Evolutionary conservation across 305 asterid species (phyloP).

Genomic region (Stenogyne calaminthoides): DNA sequence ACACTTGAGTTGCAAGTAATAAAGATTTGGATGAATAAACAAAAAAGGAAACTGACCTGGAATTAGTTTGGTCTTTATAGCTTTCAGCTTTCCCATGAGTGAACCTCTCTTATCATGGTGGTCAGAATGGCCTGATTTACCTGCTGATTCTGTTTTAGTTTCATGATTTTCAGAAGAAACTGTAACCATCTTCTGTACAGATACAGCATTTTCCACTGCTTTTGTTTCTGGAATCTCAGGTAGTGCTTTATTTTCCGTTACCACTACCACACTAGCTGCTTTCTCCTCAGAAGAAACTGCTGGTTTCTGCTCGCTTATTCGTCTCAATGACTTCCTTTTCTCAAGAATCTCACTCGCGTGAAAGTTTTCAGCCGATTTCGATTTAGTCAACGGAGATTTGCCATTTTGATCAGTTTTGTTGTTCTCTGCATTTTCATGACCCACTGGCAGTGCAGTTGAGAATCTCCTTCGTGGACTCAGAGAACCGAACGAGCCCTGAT

Average conservation of each 20-base stretch:
- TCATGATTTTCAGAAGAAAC: constrained; percentile 24
- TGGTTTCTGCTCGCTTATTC: constrained; percentile 31
- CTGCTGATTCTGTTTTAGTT: constrained; percentile 24
- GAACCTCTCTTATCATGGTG: constrained; percentile 36
- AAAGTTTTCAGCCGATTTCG: constrained; percentile 29
- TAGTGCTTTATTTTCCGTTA: constrained; percentile 30
- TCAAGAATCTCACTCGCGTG: constrained; percentile 35
- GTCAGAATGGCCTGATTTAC: constrained; percentile 28
- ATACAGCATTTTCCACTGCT: constrained; percentile 28
- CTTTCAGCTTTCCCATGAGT: constrained; percentile 38
- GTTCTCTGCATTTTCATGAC: no score
- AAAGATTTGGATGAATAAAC: background rate
- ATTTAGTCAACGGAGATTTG: background rate
- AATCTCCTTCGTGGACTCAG: constrained; percentile 50
- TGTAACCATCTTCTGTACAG: constrained; percentile 19
- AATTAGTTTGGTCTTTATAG: constrained; percentile 32
- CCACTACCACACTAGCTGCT: constrained; percentile 30
- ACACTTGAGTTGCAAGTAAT: no score
- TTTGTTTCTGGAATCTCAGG: constrained; percentile 61
- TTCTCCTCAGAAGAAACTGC: constrained; percentile 23
- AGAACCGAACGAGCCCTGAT: constrained; percentile 51
- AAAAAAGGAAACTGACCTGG: constrained; percentile 41
- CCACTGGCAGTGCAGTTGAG: background rate
- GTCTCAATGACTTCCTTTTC: constrained; percentile 32
- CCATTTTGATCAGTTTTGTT: constrained; percentile 16